Conservation (phyloP, 2,329 filamentous ascomycete genomes). For the Alternaria triticina region DNA sequence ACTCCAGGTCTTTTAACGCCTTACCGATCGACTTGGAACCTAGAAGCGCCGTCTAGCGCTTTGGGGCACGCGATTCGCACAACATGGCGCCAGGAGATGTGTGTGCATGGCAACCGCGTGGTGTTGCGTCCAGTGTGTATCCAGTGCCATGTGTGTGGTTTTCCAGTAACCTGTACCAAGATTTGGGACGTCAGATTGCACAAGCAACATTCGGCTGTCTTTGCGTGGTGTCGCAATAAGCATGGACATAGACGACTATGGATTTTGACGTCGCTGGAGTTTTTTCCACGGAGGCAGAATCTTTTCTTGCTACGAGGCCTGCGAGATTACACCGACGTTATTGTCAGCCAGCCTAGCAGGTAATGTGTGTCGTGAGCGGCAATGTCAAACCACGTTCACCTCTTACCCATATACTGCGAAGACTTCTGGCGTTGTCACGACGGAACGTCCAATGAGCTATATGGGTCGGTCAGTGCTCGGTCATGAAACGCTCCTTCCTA, state of each 20-base stretch:
- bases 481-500: background rate
- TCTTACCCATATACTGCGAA: background rate
- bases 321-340: background rate
- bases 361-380: background rate
- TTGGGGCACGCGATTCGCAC: conserved; percentile 3
- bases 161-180: conserved; percentile 12
- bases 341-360: background rate
- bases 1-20: conserved; percentile 9
- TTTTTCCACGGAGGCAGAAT: background rate
- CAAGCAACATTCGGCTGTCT: background rate
- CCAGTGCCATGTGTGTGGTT: conserved; percentile 22
- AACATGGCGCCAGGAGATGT: conserved; percentile 1
- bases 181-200: background rate
- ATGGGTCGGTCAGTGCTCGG: background rate
- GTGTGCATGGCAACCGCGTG: conserved; percentile 4
- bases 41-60: conserved; percentile 19
- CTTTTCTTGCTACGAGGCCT: background rate
- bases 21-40: conserved; percentile 10
- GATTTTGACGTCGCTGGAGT: background rate
- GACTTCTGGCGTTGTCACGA: background rate
- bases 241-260: background rate
- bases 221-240: background rate
- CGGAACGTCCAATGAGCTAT: background rate
- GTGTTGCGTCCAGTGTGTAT: background rate
- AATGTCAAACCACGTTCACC: background rate